Percentiles rank a stretch among this genome's conserved stretches.
Evolutionary conservation across 352 stramenopile species (phyloP).

Genomic region (Phytophthora tubulina): DNA sequence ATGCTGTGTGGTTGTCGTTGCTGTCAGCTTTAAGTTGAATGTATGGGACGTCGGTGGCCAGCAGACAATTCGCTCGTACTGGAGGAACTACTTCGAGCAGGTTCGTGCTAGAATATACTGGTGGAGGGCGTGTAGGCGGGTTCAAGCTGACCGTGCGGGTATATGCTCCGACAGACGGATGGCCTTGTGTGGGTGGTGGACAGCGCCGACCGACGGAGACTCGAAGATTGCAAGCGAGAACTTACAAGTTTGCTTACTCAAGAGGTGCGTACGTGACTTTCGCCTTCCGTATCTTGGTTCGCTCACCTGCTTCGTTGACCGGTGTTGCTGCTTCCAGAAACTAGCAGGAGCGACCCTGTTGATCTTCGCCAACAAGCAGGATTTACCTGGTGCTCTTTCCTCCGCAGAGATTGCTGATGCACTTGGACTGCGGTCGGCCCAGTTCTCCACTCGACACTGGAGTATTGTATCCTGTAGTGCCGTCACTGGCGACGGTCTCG

Average conservation of each 20-base stretch:
- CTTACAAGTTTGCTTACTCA: conserved; percentile 89
- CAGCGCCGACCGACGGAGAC: conserved; percentile 92
- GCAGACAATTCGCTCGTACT: conserved; percentile 99
- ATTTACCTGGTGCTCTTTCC: conserved; percentile 93
- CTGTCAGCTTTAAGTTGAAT: conserved; percentile 96
- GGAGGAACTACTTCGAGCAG: conserved; percentile 99
- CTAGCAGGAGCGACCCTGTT: conserved; percentile 98
- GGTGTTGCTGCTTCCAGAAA: conserved; percentile 77
- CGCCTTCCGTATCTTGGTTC: not conserved
- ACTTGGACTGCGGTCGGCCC: conserved; percentile 83
- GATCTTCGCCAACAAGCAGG: conserved; percentile 99
- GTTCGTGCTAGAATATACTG: conserved; percentile 4
- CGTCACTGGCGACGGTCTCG: conserved; percentile 95
- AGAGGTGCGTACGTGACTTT: conserved; percentile 63
- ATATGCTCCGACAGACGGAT: conserved; percentile 87
- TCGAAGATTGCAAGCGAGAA: conserved; percentile 95
- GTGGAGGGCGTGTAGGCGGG: not conserved
- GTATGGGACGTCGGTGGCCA: conserved; percentile 99
- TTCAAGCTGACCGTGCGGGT: not conserved
- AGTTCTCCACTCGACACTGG: conserved; percentile 90
- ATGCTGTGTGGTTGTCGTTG: not conserved
- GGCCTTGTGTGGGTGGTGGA: conserved; percentile 99
- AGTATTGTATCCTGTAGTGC: conserved; percentile 97
- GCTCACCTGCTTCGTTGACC: not conserved
- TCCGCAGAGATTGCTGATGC: conserved; percentile 92